Conservation (phyloP, 2,329 filamentous ascomycete species). For the Phaeosphaeria sp. region DNA sequence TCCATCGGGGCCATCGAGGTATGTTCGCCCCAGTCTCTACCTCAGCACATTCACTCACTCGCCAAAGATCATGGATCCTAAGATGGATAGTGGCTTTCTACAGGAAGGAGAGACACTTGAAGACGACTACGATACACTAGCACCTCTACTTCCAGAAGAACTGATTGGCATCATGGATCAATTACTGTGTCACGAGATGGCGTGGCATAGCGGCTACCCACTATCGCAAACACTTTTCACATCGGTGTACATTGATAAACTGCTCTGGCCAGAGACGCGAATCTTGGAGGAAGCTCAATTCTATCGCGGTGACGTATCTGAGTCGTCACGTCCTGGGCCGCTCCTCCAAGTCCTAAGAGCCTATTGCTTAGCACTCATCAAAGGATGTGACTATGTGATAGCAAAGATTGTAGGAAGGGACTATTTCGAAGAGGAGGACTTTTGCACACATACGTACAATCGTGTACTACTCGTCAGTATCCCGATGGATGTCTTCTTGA, state of each 20-base stretch:
- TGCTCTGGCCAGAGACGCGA: slow-evolving; percentile 74
- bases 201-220: slow-evolving; percentile 96
- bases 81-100: slow-evolving; percentile 95
- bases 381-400: slow-evolving; percentile 81
- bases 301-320: slow-evolving; percentile 53
- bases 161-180: slow-evolving; percentile 94
- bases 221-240: slow-evolving; percentile 94
- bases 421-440: slow-evolving; percentile 98
- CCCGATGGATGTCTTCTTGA: slow-evolving; percentile 41
- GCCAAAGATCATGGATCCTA: slow-evolving; percentile 91
- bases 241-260: slow-evolving; percentile 84
- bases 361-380: slow-evolving; percentile 85
- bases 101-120: slow-evolving; percentile 81
- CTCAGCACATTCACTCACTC: slow-evolving; percentile 3
- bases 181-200: slow-evolving; percentile 90
- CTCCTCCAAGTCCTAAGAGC: slow-evolving; percentile 70
- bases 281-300: slow-evolving; percentile 68
- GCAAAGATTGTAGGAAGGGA: slow-evolving; percentile 80
- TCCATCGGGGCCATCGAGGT: slow-evolving; percentile 85
- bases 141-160: slow-evolving; percentile 74
- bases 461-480: slow-evolving; percentile 70
- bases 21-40: slow-evolving; percentile 9
- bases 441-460: slow-evolving; percentile 90
- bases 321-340: slow-evolving; percentile 30
- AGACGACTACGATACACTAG: slow-evolving; percentile 77